These are phyloP conservation scores for Paspalum notatum DNA, from an alignment of 176 grass and related monocot genomes.

Conservation along the genomic window DNA sequence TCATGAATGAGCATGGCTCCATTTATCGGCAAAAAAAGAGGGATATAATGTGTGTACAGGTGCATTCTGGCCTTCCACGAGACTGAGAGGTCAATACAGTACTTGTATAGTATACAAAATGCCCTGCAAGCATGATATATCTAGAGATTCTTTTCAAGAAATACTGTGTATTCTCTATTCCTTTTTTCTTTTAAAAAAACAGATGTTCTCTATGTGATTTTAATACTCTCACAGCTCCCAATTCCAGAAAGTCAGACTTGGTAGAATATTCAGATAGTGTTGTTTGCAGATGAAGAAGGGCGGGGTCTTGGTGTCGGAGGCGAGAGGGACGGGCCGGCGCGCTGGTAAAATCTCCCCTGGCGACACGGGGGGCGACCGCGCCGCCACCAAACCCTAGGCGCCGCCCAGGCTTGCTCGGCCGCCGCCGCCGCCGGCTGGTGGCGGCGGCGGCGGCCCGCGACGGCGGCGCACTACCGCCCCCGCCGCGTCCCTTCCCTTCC, in stretches of 20 bases:
- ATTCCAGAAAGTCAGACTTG: conserved; percentile 12
- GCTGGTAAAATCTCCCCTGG: no score
- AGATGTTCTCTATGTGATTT: background rate
- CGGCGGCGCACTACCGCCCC: no score
- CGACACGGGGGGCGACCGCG: no score
- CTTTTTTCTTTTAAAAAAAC: background rate
- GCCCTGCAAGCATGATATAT: background rate
- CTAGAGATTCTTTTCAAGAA: background rate
- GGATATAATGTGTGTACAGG: background rate
- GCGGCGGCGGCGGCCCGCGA: no score
- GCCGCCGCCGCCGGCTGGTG: no score
- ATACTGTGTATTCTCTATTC: background rate
- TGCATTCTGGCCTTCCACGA: background rate
- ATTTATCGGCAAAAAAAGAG: background rate
- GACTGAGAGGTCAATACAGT: background rate
- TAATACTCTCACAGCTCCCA: background rate
- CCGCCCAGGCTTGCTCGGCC: no score
- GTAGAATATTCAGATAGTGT: conserved; percentile 42
- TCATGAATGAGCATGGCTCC: background rate
- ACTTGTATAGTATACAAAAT: background rate
- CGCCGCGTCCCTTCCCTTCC: no score
- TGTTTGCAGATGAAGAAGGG: background rate
- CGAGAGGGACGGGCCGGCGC: no score
- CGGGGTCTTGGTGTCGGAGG: no score
- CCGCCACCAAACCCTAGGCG: no score